Base-by-base conservation (phyloP, 345 rosid species). In the Salix viminalis region DNA sequence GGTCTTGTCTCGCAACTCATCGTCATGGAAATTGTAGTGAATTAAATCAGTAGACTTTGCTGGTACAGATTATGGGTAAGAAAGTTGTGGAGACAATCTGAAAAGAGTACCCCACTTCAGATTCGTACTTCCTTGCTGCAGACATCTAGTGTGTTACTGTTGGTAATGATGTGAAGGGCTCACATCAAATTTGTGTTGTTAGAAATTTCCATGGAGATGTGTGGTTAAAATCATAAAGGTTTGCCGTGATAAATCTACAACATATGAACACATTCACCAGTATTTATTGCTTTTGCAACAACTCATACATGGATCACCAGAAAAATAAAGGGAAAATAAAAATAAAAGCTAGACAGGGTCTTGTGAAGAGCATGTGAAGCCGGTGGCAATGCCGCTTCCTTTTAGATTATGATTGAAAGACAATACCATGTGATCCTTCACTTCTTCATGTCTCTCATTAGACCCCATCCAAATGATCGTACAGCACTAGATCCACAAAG, bases 1-100 rank as follows among this genome's bases (percentile, higher is more conserved):
- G 87, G 72, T 16, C 69, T 2, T 82, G 84, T 77, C 79, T 80
- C 70, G 70, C 75, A 79, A 79, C 64, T 68, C 48, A 71, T 64
- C 46, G 65, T 62, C 71, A 73, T 52, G 28, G 61, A 54, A 30
- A 50, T 42, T 26, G 76, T 32, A 54, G 3, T 41, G 67, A 70
- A 46, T 34, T 34, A 65, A 58, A 23, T 62, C 41, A 61, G 32
- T 30, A 37, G 30, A 18, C 50, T 14, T 13, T 41, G 41, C 11
- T 65, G 65, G 54, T 7, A 39, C 36, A 64, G 34, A 62, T 23
- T 32, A 42, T 66, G 21, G 11, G 32, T 50, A 32, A 7, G 10
- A 28, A 48, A 42, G 54, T 37, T 8, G 6, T 16, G 21, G 8
- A 50, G 58, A 50, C n/a, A 50, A 50, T 50, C 56, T 5, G 18